Base-by-base conservation (phyloP, 768 basidiomycete species). In the Punctularia strigosozonata region DNA sequence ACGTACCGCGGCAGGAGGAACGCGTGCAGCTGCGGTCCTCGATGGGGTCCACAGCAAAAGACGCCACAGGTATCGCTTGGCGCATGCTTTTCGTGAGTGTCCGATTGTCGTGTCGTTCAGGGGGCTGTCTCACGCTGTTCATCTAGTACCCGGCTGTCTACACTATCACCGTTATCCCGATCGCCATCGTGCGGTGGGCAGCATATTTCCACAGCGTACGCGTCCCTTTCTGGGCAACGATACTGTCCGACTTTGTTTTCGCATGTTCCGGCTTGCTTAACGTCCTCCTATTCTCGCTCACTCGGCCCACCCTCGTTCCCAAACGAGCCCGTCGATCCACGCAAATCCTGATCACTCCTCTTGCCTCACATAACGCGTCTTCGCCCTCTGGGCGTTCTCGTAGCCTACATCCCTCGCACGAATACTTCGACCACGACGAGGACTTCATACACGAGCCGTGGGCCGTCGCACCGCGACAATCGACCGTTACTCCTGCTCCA, bases 1-100 rank as follows among this genome's bases (percentile, higher is more conserved):
- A 49, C 6, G 39, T 46, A 14, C 31, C 41, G 19, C 32, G 35
- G 14, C 39, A 37, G 13, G 31, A 39, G 31, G 45, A 39, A 13
- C 35, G 32, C 24, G 47, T 40, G 48, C 47, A 46, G 35, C 39
- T 22, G 42, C 37, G 7, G 35, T 24, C 6, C 39, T 4, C 31
- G 18, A 13, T 7, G 20, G 22, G 3, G 12, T 38, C 32, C 20
- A 36, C 24, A 42, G 13, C 23, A 14, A 43, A 31, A 18, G 31
- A 23, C 14, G 47, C 44, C 7, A 55, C 55, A 33, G 46, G 40
- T 15, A 55, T 65, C 20, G 69, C 70, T 7, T 53, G 61, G 25
- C 52, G 63, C 22, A 65, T 71, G 65, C 52, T 71, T n/a, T 68
- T 64, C n/a, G 70, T 73, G 43, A 51, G 70, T n/a, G n/a, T 55